phyloP scores from a whole-genome alignment of 768 basidiomycete species.

The Chlorophyllum brunneum region DNA sequence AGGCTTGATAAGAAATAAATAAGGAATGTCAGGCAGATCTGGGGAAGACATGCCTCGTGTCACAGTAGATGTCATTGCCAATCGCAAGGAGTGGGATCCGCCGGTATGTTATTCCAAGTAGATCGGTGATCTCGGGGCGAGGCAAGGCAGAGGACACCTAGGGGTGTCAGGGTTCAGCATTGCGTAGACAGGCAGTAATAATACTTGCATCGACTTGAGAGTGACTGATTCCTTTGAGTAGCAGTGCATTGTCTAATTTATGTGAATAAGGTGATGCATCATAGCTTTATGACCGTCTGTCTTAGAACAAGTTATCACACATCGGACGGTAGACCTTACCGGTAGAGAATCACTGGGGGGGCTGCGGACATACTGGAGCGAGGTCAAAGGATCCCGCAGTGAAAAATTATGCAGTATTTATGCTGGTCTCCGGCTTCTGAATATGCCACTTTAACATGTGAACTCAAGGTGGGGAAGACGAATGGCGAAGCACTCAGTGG shows the following conservation, averaged over 20 bases:
- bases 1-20: constrained; percentile 26
- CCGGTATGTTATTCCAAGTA: constrained; percentile 51
- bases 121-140: constrained; percentile 51
- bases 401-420: neutral
- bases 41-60: constrained; percentile 36
- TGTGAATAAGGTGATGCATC: constrained; percentile 46
- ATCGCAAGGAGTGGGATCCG: constrained; percentile 58
- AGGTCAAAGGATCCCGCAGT: neutral
- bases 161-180: neutral
- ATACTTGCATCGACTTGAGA: constrained; percentile 40
- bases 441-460: constrained; percentile 10
- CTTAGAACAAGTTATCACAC: neutral
- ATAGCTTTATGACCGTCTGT: constrained; percentile 32
- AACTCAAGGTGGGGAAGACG: neutral
- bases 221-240: constrained; percentile 47
- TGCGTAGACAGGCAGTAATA: neutral
- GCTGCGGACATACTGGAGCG: constrained; percentile 14
- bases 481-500: neutral
- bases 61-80: constrained; percentile 59
- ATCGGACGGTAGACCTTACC: constrained; percentile 27
- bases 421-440: constrained; percentile 5
- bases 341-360: constrained; percentile 40
- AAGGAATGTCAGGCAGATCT: neutral
- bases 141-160: constrained; percentile 50
- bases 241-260: constrained; percentile 49